Percentiles rank a stretch among this genome's conserved stretches.
These are phyloP conservation scores for Tolypocladium paradoxum DNA, from an alignment of 2,329 filamentous ascomycete genomes.

Conservation along the genomic window DNA sequence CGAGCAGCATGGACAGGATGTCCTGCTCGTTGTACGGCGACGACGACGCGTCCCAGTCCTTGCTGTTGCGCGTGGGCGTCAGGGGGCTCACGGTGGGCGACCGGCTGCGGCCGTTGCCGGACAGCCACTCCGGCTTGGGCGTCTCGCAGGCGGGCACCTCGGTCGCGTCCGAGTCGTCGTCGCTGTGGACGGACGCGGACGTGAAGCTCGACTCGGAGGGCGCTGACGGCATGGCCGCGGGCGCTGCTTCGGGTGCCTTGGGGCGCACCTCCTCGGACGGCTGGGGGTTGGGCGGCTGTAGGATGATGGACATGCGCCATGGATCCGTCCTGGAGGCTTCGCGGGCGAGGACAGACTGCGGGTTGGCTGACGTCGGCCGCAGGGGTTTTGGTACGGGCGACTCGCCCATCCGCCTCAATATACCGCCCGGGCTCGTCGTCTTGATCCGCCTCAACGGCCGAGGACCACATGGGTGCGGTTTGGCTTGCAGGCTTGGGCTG, in stretches of 20 bases:
- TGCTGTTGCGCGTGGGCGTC: constrained; percentile 1
- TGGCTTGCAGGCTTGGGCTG: constrained; percentile 1
- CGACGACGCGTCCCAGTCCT: constrained; percentile 11
- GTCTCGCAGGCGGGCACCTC: constrained; percentile 7
- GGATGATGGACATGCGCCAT: background rate
- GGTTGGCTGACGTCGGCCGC: constrained; percentile 12
- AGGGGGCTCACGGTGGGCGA: constrained; percentile 6
- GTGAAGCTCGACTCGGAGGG: constrained; percentile 14
- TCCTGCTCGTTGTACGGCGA: constrained; percentile 23
- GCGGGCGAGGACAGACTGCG: constrained; percentile 5
- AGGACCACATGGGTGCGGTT: constrained; percentile 3
- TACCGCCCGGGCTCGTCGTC: constrained; percentile 11
- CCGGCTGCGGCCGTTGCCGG: background rate
- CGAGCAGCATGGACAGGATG: constrained; percentile 19
- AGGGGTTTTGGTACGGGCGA: constrained; percentile 4
- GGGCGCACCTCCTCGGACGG: constrained; percentile 8
- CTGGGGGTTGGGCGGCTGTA: constrained; percentile 3
- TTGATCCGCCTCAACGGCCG: constrained; percentile 9
- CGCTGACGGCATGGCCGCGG: constrained; percentile 1
- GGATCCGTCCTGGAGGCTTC: background rate
- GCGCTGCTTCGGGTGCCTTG: constrained; percentile 3
- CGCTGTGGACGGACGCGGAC: constrained; percentile 13
- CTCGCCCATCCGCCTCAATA: background rate
- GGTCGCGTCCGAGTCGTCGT: constrained; percentile 9
- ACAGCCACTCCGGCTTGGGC: constrained; percentile 3